phyloP scores from a whole-genome alignment of 257 asterid genomes.

The Solanum sitiens region DNA sequence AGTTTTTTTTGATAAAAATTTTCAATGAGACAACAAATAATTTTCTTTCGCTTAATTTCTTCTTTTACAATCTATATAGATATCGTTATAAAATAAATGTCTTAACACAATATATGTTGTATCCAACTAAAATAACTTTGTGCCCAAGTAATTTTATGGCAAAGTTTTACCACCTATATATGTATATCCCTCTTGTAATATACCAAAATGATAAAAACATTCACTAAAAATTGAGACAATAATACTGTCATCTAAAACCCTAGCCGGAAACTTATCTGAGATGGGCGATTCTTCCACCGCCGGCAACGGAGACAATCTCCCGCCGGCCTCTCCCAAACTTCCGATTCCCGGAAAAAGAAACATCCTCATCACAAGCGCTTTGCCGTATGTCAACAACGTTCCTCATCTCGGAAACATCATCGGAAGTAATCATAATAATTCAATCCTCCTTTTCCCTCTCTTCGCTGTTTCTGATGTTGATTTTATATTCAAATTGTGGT shows the following conservation, averaged over 20 bases:
- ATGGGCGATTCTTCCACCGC: constrained; percentile 24
- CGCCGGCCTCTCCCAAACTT: constrained; percentile 24
- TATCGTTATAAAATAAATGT: too few species aligned
- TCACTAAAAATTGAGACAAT: too few species aligned
- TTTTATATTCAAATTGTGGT: background rate
- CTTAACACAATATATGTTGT: too few species aligned
- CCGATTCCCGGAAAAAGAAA: constrained; percentile 76
- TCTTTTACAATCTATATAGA: too few species aligned
- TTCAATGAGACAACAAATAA: too few species aligned
- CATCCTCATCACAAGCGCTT: constrained; percentile 78
- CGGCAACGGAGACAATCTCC: constrained; percentile 1
- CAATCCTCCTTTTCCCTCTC: background rate
- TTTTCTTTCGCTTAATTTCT: too few species aligned
- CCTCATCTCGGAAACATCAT: constrained; percentile 97
- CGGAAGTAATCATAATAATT: constrained; percentile 37
- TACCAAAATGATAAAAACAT: too few species aligned
- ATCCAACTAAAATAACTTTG: too few species aligned
- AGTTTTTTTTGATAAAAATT: too few species aligned
- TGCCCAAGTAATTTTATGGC: too few species aligned
- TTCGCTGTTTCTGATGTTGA: background rate
- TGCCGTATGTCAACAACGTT: constrained; percentile 88
- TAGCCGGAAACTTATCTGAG: background rate
- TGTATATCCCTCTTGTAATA: too few species aligned
- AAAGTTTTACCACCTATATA: too few species aligned
- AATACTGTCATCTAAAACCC: background rate